Evolutionary conservation across 148 eudicot genomes (phyloP).

Genomic region (Camellia japonica): DNA sequence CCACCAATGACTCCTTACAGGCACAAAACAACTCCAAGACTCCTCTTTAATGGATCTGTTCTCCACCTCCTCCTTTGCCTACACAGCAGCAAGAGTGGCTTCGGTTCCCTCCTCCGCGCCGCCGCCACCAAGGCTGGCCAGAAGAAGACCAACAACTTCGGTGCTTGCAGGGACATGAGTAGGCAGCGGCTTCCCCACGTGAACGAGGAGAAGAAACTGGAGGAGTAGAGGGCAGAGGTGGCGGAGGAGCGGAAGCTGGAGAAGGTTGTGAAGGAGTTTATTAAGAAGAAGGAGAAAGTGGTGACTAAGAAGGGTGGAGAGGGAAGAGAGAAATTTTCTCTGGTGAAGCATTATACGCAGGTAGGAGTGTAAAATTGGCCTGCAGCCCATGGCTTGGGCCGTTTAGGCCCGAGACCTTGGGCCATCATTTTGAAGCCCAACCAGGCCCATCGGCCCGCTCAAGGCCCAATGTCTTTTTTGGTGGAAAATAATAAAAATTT

Average conservation of each 20-base stretch:
- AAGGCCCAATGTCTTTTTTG: too few relatives aligned
- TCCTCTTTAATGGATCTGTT: conserved; percentile 11
- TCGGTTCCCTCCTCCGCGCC: conserved; percentile 84
- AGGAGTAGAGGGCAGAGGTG: conserved; percentile 80
- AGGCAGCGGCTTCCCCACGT: conserved; percentile 87
- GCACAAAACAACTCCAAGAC: neutral
- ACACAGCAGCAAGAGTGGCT: conserved; percentile 93
- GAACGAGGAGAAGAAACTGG: conserved; percentile 94
- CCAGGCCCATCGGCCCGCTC: too few relatives aligned
- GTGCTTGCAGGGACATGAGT: conserved; percentile 96
- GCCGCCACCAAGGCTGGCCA: conserved; percentile 95
- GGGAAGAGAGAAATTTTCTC: conserved; percentile 18
- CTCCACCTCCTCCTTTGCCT: conserved; percentile 51
- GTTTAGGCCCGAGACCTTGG: too few relatives aligned
- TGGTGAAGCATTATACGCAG: too few relatives aligned
- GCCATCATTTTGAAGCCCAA: too few relatives aligned
- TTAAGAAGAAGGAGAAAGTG: conserved; percentile 70
- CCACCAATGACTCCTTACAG: neutral
- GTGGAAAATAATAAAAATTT: too few relatives aligned
- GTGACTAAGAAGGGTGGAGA: conserved; percentile 33
- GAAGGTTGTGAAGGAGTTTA: conserved; percentile 75
- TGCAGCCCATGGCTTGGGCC: too few relatives aligned
- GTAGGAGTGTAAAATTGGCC: too few relatives aligned
- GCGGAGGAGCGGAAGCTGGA: conserved; percentile 75
- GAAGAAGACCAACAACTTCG: conserved; percentile 94